Conservation (phyloP, 2,329 filamentous ascomycete species). For the Fusarium denticulatum region DNA sequence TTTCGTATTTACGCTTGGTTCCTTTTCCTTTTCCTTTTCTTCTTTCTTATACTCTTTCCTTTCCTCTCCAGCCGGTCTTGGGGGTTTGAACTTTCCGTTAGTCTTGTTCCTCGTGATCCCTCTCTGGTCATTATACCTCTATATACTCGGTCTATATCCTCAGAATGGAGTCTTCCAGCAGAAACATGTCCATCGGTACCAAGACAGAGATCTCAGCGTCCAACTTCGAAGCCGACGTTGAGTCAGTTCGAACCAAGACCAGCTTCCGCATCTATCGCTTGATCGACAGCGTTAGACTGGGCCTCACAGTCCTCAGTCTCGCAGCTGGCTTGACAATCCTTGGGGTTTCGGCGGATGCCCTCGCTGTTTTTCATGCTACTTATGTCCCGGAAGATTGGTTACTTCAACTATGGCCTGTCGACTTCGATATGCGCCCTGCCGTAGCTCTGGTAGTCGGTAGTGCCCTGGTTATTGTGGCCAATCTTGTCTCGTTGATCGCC, state of each 20-base stretch:
- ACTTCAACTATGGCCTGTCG: slow-evolving; percentile 66
- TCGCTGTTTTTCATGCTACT: slow-evolving; percentile 66
- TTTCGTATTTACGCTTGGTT: not conserved
- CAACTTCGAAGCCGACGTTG: slow-evolving; percentile 60
- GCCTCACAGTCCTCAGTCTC: slow-evolving; percentile 61
- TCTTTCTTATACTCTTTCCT: slow-evolving; percentile 10
- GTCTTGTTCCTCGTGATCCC: not conserved
- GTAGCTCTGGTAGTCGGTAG: slow-evolving; percentile 64
- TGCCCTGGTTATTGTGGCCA: slow-evolving; percentile 60
- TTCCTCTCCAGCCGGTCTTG: slow-evolving; percentile 19
- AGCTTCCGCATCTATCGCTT: slow-evolving; percentile 53
- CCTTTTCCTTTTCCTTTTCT: not conserved
- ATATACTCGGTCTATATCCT: not conserved
- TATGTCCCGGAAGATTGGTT: slow-evolving; percentile 58
- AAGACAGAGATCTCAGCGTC: slow-evolving; percentile 57
- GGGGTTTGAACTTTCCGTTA: slow-evolving; percentile 13
- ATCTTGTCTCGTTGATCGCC: slow-evolving; percentile 57
- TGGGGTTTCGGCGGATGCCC: slow-evolving; percentile 63
- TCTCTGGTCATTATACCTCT: not conserved
- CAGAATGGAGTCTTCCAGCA: slow-evolving; percentile 22
- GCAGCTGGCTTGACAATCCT: slow-evolving; percentile 62
- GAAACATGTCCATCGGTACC: slow-evolving; percentile 42
- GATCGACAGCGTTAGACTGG: slow-evolving; percentile 57
- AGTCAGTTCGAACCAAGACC: slow-evolving; percentile 48
- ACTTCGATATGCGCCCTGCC: slow-evolving; percentile 67